Percentiles rank a stretch among this genome's conserved stretches.
Conservation (phyloP, 495 filamentous ascomycete species). For the Extremus antarcticus region DNA sequence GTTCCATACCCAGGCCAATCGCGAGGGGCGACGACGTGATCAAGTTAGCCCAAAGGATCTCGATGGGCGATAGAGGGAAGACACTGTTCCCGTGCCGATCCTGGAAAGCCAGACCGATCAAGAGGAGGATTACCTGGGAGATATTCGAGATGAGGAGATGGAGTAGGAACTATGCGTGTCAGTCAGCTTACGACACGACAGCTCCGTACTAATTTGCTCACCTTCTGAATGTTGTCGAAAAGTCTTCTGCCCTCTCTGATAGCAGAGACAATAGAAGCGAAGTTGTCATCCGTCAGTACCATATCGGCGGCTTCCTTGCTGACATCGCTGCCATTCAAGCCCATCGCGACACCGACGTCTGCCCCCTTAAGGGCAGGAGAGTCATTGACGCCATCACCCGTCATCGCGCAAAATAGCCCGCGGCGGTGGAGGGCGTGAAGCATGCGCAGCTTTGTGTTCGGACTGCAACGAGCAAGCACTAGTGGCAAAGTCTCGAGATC, state of each 20-base stretch:
- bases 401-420: constrained; percentile 59
- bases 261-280: constrained; percentile 65
- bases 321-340: constrained; percentile 60
- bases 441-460: constrained; percentile 67
- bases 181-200: constrained; percentile 7
- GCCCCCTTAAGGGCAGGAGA: constrained; percentile 70
- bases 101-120: constrained; percentile 61
- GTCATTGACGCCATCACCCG: constrained; percentile 80
- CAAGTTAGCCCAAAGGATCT: constrained; percentile 71
- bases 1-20: constrained; percentile 60
- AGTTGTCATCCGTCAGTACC: constrained; percentile 72
- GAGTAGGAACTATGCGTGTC: constrained; percentile 52
- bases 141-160: constrained; percentile 65
- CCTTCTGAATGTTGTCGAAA: constrained; percentile 68
- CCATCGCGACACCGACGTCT: constrained; percentile 80
- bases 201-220: too few species aligned
- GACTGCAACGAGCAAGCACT: constrained; percentile 60
- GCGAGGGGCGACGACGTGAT: constrained; percentile 65
- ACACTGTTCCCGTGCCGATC: constrained; percentile 52
- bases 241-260: constrained; percentile 62
- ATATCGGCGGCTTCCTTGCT: constrained; percentile 74
- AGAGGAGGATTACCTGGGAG: constrained; percentile 62
- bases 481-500: constrained; percentile 60
- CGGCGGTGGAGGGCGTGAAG: constrained; percentile 60
- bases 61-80: constrained; percentile 62